Evolutionary conservation across 1,284 basidiomycete genomes (phyloP), one percentile per base, ranked within the genome.

Genomic region (Sanguinoderma infundibulare): DNA sequence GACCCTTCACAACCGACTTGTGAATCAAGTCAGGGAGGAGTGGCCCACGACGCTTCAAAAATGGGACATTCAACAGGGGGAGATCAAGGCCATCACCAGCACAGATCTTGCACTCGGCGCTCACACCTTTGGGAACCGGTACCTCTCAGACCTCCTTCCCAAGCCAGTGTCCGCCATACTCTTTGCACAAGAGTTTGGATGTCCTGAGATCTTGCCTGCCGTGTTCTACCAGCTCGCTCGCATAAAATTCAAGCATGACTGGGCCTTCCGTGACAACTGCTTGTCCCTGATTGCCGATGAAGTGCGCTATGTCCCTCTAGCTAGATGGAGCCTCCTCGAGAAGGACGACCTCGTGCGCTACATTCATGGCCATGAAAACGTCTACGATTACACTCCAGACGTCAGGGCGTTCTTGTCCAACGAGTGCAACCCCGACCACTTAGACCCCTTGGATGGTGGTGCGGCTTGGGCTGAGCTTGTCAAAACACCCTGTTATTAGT

Each of bases 11-110:
- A 67, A 75, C 42, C 81, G 78, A 49, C 87, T 87, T 64, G 72
- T 90, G n/a, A 74, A 76, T 7, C 83, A 82, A 22, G 78, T 90
- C 34, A 69, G 76, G 22, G 73, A 77, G 46, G 86, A 88, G 69
- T 90, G 87, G 84, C 88, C 89, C 0, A 70, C 76, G 6, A 85
- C 84, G 2, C 81, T 90, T n/a, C 70, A 72, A 1, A 84, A 79
- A 17, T 90, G 88, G 88, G 87, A 90, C 69, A 20, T 40, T 8
- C 60, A 61, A 14, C 61, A 69, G 49, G 59, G 51, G 22, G 51
- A 64, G 44, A 54, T 66, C 32, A 53, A 50, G 20, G 56, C 62
- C 36, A 22, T 32, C 34, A 47, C 46, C 8, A 28, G 26, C 28
- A 15, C 46, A 0, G 8, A 47, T 24, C 46, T 17, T 4, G 17